A percentile compares a stretch with the other conserved stretches of the same genome.
These are phyloP conservation scores for Aspergillus sp. DNA, from an alignment of 2,329 filamentous ascomycete species.

Conservation along the genomic window DNA sequence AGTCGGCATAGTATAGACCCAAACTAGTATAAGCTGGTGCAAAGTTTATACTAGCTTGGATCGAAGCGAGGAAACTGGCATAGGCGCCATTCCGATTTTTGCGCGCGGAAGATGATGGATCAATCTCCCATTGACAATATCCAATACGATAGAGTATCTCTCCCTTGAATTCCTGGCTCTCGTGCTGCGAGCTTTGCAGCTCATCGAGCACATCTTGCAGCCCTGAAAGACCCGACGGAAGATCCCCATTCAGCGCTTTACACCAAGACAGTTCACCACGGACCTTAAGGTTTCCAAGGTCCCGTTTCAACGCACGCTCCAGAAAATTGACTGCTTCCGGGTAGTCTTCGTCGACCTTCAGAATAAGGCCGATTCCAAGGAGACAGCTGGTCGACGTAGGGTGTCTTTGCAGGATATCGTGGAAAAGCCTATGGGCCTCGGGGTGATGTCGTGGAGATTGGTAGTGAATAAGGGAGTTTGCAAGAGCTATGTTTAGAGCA, in stretches of 20 bases:
- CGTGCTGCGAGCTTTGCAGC: slow-evolving; percentile 61
- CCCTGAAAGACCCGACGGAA: slow-evolving; percentile 64
- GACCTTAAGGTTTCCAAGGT: slow-evolving; percentile 73
- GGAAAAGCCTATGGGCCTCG: slow-evolving; percentile 84
- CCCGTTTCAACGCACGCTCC: slow-evolving; percentile 69
- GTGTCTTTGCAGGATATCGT: slow-evolving; percentile 74
- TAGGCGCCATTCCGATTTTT: slow-evolving; percentile 83
- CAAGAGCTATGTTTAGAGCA: slow-evolving; percentile 73
- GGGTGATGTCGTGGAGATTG: slow-evolving; percentile 86
- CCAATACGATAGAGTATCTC: slow-evolving; percentile 86
- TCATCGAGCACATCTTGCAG: slow-evolving; percentile 68
- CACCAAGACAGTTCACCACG: slow-evolving; percentile 91
- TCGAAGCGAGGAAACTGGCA: slow-evolving; percentile 73
- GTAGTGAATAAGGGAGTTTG: slow-evolving; percentile 84
- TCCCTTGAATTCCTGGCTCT: slow-evolving; percentile 71
- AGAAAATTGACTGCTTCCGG: slow-evolving; percentile 78
- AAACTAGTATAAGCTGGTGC: slow-evolving; percentile 90
- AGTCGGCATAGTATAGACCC: slow-evolving; percentile 88
- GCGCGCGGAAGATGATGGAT: slow-evolving; percentile 70
- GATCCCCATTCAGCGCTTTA: slow-evolving; percentile 77
- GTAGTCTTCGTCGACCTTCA: slow-evolving; percentile 91
- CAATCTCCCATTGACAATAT: slow-evolving; percentile 80
- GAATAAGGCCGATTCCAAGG: slow-evolving; percentile 86
- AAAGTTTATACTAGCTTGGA: slow-evolving; percentile 84
- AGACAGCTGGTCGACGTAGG: slow-evolving; percentile 75